Conservation (phyloP, 2,329 filamentous ascomycete species). For the Biscogniauxia mediterranea region DNA sequence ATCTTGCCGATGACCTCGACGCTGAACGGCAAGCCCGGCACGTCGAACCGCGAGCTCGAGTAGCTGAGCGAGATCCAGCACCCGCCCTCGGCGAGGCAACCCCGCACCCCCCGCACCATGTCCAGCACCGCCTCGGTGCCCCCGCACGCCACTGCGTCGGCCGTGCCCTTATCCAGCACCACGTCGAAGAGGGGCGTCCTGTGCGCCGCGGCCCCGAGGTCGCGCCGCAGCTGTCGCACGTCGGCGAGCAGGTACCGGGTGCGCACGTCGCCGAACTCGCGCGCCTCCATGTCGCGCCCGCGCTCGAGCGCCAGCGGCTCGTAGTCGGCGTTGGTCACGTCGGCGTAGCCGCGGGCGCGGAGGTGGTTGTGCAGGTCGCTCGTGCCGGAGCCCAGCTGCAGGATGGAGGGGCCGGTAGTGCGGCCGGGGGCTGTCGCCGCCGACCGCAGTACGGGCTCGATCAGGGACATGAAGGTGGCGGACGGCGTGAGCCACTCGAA, state of each 20-base stretch:
- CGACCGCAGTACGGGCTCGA: constrained; percentile 37
- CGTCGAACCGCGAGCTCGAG: constrained; percentile 41
- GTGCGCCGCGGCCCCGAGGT: constrained; percentile 1
- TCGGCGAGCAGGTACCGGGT: constrained; percentile 46
- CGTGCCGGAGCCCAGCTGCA: constrained; percentile 50
- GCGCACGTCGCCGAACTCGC: constrained; percentile 42
- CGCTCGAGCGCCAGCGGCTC: constrained; percentile 47
- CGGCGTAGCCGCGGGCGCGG: constrained; percentile 39
- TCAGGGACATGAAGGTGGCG: constrained; percentile 38
- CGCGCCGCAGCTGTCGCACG: constrained; percentile 37
- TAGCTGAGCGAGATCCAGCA: constrained; percentile 50
- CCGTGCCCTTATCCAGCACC: constrained; percentile 50
- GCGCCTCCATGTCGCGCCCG: constrained; percentile 40
- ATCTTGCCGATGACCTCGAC: constrained; percentile 43
- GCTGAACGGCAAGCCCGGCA: constrained; percentile 39
- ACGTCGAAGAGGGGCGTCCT: constrained; percentile 36
- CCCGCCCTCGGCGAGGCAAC: constrained; percentile 35
- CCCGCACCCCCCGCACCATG: constrained; percentile 39
- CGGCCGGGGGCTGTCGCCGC: constrained; percentile 18
- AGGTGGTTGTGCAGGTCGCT: constrained; percentile 49
- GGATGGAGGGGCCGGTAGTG: constrained; percentile 26
- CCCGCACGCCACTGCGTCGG: constrained; percentile 47
- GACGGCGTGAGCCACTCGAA: constrained; percentile 51
- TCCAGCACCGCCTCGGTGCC: constrained; percentile 36
- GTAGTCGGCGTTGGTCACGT: constrained; percentile 50